phyloP scores from a whole-genome alignment of 1,284 basidiomycete species.

The Ustilago cynodontis region DNA sequence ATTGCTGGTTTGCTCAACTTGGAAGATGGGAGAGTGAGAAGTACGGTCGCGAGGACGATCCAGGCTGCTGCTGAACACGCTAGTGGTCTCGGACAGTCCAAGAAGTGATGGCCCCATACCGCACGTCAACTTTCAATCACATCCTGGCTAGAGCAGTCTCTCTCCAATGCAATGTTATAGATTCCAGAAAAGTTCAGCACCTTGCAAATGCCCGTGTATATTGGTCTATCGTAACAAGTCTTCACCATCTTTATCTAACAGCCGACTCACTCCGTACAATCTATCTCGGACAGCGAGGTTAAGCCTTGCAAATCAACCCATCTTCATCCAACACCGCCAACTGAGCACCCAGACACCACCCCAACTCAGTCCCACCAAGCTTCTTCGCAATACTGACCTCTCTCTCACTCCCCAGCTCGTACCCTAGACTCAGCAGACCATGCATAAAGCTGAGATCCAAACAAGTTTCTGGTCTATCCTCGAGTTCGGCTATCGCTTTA shows the following conservation, averaged over 20 bases:
- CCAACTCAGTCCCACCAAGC: slow-evolving; percentile 89
- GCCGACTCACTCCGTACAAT: not conserved
- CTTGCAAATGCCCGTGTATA: slow-evolving; percentile 1
- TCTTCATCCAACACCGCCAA: slow-evolving; percentile 61
- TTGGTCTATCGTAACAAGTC: not conserved
- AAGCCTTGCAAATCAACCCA: slow-evolving; percentile 56
- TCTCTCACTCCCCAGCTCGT: slow-evolving; percentile 75
- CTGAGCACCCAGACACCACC: slow-evolving; percentile 88
- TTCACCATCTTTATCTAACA: not conserved
- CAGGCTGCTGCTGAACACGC: slow-evolving; percentile 74
- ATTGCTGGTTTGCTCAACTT: slow-evolving; percentile 94
- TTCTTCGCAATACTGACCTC: slow-evolving; percentile 75
- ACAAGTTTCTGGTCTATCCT: slow-evolving; percentile 90
- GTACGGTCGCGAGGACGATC: slow-evolving; percentile 94
- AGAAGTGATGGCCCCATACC: slow-evolving; percentile 29
- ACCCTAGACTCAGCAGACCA: slow-evolving; percentile 79
- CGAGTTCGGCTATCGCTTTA: slow-evolving; percentile 79
- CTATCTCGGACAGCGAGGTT: not conserved
- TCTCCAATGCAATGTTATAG: slow-evolving; percentile 8
- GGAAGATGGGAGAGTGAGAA: slow-evolving; percentile 93
- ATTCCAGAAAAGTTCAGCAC: slow-evolving; percentile 1
- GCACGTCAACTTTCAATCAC: not conserved
- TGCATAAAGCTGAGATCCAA: slow-evolving; percentile 97
- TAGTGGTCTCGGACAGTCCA: slow-evolving; percentile 60
- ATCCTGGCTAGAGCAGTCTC: not conserved